Conservation (phyloP, 2,329 filamentous ascomycete genomes). For the Cryphonectria parasitica region DNA sequence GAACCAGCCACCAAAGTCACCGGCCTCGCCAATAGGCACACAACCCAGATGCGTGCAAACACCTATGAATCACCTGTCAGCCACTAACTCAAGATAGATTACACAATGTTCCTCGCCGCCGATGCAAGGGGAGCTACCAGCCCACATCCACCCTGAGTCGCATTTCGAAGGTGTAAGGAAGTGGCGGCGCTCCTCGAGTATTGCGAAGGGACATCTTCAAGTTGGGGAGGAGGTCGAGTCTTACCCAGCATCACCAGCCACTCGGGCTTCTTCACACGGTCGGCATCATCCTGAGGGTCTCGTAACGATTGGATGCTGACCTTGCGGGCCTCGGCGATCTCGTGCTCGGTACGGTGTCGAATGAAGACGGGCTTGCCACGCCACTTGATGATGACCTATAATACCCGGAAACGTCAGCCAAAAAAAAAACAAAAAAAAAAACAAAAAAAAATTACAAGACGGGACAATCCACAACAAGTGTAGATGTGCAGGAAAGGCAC, state of each 20-base stretch:
- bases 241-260: conserved; percentile 98
- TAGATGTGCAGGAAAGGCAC: conserved; percentile 41
- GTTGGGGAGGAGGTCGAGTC: conserved; percentile 30
- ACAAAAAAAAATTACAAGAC: background rate
- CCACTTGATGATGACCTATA: conserved; percentile 98
- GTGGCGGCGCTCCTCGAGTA: background rate
- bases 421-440: background rate
- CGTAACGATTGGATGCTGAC: conserved; percentile 81
- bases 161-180: background rate
- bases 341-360: conserved; percentile 90
- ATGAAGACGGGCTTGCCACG: conserved; percentile 99
- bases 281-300: conserved; percentile 87
- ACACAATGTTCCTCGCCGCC: background rate
- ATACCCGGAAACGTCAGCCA: conserved; percentile 12
- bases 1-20: conserved; percentile 99
- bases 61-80: conserved; percentile 53
- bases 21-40: conserved; percentile 98
- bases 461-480: background rate
- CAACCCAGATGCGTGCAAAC: conserved; percentile 99
- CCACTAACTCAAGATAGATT: background rate
- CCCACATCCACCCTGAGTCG: background rate
- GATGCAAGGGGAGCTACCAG: background rate
- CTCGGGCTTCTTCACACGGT: conserved; percentile 97
- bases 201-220: background rate
- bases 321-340: conserved; percentile 94